Evolutionary conservation across 257 asterid species (phyloP), one percentile per base, ranked within the genome.

Genomic region (Lithospermum erythrorhizon): DNA sequence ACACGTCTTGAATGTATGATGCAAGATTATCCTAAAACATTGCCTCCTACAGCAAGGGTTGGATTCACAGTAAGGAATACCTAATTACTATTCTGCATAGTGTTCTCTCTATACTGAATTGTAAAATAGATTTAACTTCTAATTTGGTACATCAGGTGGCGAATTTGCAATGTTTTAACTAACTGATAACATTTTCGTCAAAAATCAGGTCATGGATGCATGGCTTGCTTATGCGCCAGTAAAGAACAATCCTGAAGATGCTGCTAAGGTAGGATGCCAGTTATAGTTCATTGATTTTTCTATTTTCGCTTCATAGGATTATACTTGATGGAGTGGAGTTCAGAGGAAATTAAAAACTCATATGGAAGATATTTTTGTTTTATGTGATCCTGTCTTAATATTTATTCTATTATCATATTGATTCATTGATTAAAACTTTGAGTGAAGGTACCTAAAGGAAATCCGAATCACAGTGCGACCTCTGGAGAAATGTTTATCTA

Each of bases 1-100:
- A 93, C 99, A 71, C 93, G 99, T 53, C 97, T 93, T 68, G 99
- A 93, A 78, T 93, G 99, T 71, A 93, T 93, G 98, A 93, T 93
- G 98, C 98, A 93, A 81, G 98, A 93, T 79, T 93, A 93, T 72
- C 97, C 98, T 41, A 93, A 89, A 75, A 93, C 96, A 16, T 71
- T 93, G 66, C 87, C 96, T 65, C 95, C 97, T 67, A 73, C 95
- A 58, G 97, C 98, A 61, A 83, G 82, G 75, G 98, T 93, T 78
- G 98, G 98, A 70, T 93, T 93, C 72, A 93, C 98, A 6, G 98
- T 89, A 83, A 81, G 95, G 73, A 53, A 41, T 11, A 41, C 49
- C 13, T 14, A 2, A 41, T 41, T 11, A 6, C 45, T 35, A 13
- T 14, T 14, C 49, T 13, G 49, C 13, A 41, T 41, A 41, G 3